Base-by-base conservation (phyloP, 2,329 filamentous ascomycete genomes). In the Sporothrix brasiliensis region DNA sequence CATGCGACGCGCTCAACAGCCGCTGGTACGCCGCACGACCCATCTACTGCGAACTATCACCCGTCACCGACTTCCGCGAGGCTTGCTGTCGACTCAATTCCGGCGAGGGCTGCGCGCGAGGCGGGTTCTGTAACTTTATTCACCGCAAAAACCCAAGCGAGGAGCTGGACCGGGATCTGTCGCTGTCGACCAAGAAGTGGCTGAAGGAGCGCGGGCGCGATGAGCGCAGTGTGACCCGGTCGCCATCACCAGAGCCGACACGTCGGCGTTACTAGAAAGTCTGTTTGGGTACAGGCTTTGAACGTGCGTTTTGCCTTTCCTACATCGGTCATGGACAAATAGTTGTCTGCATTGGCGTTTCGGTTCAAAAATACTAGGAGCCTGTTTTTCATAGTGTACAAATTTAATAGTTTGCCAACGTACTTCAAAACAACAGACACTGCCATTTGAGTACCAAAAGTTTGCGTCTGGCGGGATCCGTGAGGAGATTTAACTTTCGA, bases 121-220 rank as follows among this genome's bases (percentile, higher is more conserved):
- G 94, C 73, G 95, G 95, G 44, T 98, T 98, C 84, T 99, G 95
- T 86, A 99, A 99, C 81, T 99, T 99, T 81, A 99, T 99, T 75
- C 95, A 99, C 80, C 88, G 95, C 78, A 99, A 99, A 85, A 95
- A 98, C 79, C 95, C 95, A 4, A 88, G 87, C 75, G 85, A 92
- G 13, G 94, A 98, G 82, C 84, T 99, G 76, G 95, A 99, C 73
- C 84, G 91, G 74, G 95, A 99, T 75, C 81, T 99, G 76, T 89
- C 91, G 73, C 86, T 98, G 75, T 88, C 89, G 76, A 98, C 94
- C 73, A 97, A 97, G 87, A 98, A 98, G 86, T 98, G 94, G 94
- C 83, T 98, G 78, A 92, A 92, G 83, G 83, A 88, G 82, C 87
- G 93, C 72, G 94, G 93, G 24, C 86, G 91, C 76, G 94, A 97